Conservation (phyloP, 768 basidiomycete species). For the Dacryopinax spathularia region DNA sequence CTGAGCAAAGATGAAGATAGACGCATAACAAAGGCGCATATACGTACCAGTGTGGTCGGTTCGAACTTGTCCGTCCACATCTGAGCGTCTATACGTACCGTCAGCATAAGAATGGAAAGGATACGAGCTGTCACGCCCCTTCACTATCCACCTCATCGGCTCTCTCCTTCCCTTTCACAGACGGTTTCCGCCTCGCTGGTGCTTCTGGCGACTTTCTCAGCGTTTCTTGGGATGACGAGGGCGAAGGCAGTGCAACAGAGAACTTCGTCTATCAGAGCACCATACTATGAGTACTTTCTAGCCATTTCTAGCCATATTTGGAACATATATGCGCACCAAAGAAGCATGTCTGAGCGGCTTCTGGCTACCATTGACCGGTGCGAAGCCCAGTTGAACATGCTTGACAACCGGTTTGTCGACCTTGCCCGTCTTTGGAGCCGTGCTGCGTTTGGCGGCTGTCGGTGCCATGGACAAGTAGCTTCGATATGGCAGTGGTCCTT, state of each 20-base stretch:
- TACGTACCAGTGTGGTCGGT: slow-evolving; percentile 27
- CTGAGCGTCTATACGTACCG: slow-evolving; percentile 7
- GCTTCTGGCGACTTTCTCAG: not conserved
- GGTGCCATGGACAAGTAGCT: not conserved
- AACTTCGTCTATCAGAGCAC: not conserved
- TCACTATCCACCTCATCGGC: not conserved
- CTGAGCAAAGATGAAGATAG: slow-evolving; percentile 23
- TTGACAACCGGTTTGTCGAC: not conserved
- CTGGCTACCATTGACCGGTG: not conserved
- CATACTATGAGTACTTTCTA: too few relatives aligned
- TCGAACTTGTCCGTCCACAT: slow-evolving; percentile 9
- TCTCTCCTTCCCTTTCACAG: not conserved
- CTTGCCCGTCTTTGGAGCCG: not conserved
- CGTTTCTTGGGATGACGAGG: not conserved
- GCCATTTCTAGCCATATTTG: too few relatives aligned
- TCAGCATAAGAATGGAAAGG: not conserved
- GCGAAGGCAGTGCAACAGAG: not conserved
- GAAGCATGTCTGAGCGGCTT: not conserved
- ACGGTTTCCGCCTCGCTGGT: not conserved
- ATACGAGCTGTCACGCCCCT: not conserved
- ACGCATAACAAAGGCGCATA: not conserved
- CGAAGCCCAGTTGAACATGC: not conserved
- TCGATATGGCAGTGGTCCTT: not conserved
- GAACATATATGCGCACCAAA: not conserved
- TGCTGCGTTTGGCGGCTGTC: not conserved